phyloP scores from a whole-genome alignment of 768 basidiomycete species.

The Lentinula detonsa region DNA sequence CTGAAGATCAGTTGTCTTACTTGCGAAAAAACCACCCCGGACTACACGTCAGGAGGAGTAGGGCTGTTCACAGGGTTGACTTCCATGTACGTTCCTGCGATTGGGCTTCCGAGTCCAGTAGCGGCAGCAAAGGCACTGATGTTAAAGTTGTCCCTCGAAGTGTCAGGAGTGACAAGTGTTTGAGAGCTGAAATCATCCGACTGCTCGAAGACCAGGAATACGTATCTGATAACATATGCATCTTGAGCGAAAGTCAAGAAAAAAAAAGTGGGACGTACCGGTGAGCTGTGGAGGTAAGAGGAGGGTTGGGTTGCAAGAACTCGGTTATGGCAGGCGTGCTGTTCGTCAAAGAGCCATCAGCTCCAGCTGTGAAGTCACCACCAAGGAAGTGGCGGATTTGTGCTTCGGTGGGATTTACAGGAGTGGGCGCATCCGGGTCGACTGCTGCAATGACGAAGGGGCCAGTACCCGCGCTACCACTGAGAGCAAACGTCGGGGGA shows the following conservation, averaged over 20 bases:
- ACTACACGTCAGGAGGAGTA: background rate
- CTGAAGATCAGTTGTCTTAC: background rate
- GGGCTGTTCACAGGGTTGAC: conserved; percentile 23
- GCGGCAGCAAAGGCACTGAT: conserved; percentile 34
- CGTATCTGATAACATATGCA: conserved; percentile 26
- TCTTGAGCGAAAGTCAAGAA: background rate
- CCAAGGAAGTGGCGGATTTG: conserved; percentile 47
- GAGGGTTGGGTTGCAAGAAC: conserved; percentile 35
- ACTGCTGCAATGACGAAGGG: conserved; percentile 43
- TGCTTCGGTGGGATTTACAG: conserved; percentile 31
- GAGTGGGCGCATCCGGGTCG: conserved; percentile 49
- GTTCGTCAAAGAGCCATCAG: conserved; percentile 20
- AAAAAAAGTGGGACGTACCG: conserved; percentile 20
- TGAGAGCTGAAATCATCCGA: conserved; percentile 32
- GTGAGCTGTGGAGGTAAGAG: conserved; percentile 35
- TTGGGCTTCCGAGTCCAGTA: conserved; percentile 36
- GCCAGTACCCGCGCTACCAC: conserved; percentile 18
- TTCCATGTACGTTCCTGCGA: conserved; percentile 44
- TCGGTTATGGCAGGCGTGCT: conserved; percentile 35
- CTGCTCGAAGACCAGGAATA: conserved; percentile 43
- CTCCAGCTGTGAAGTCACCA: conserved; percentile 26
- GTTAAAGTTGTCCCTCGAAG: conserved; percentile 31
- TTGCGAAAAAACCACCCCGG: background rate
- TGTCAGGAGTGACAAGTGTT: conserved; percentile 29
- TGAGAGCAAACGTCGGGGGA: conserved; percentile 26